Evolutionary conservation across 78 protist genomes (phyloP), one percentile per base, ranked within the genome.

Genomic region (Monosiga brevicollis): DNA sequence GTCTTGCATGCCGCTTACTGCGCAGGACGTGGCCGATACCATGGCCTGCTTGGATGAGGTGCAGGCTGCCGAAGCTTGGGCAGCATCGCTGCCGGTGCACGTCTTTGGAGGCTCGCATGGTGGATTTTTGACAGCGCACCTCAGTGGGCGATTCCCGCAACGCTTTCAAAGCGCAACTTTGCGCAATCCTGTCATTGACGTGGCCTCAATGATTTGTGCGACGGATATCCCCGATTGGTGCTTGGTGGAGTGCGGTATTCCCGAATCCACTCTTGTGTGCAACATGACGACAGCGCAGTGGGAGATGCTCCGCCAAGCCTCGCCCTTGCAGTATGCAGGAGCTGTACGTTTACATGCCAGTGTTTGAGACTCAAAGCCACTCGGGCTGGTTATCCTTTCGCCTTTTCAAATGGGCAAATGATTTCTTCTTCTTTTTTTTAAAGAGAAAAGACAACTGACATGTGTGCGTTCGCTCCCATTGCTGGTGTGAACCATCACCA

Each of bases 201-300:
- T 84, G 23, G 83, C 87, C 2, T 9, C 87, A 41, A 82, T 84
- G 87, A 25, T 37, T 10, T 25, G 80, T 43, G 72, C 10, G 0
- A 81, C 90, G 34, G 90, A 87, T 55, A 84, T 87, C 74, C 87
- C 87, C 25, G 90, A 87, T 77, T 87, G 90, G 90, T 83, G 62
- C 72, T 34, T 84, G 41, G 73, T 20, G n/a, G 73, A 62, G 73
- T 1, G 35, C 34, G 73, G 73, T 3, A 22, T 62, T 6, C n/a
- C 73, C 73, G 25, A 20, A 11, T 20, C 25, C 6, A 20, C 11
- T 6, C 73, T 32, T 6, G 25, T 20, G 34, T 6, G 3, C 2
- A 1, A 22, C n/a, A 62, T 3, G 35, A 20, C 73, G 34, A 32
- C 73, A 62, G 23, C 9, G 73, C 2, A 62, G 6, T 25, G 9